Base-by-base conservation (phyloP, 208 protist species). In the Perkinsela sp. region DNA sequence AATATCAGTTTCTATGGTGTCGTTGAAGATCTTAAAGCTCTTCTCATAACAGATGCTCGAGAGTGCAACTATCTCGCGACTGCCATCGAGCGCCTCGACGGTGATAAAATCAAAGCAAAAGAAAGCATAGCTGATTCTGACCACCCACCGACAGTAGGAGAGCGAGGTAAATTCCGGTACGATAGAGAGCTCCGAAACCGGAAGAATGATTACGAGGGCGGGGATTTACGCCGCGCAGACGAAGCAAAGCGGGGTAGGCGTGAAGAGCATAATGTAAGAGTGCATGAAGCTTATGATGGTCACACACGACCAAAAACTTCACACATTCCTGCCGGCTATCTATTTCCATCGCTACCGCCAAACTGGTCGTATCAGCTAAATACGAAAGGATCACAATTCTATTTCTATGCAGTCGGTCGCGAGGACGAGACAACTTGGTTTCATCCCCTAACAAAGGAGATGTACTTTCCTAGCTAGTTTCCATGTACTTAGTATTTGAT, bases 391-490 rank as follows among this genome's bases (percentile, higher is more conserved):
- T n/a, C 22, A 15, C 68, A 70, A 32, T 70, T 66, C 68, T 70
- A 67, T 29, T 70, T 70, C 31, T 70, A 67, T 29, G 30, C 29
- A 1, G 13, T 28, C 28, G 22, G 32, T 15, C 28, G 22, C 28
- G 32, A 70, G 31, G 32, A 70, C 68, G 22, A 31, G 13, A 70
- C 68, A 67, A 70, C 68, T 1, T 70, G 68, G 68, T 66, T 48
- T 29, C 68, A 70, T 32, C 68, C 68, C 30, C 13, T 66, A 29
- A 67, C 68, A 2, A 70, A 70, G 28, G 30, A 70, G 30, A 31
- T 29, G 30, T 70, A 70, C 68, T 68, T n/a, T n/a, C n/a, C n/a
- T n/a, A n/a, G n/a, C n/a, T n/a, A n/a, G n/a, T n/a, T n/a, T n/a
- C n/a, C n/a, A n/a, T n/a, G n/a, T n/a, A n/a, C n/a, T n/a, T n/a